Evolutionary conservation across 148 eudicot genomes (phyloP).

Genomic region (Vaccinium macrocarpon): DNA sequence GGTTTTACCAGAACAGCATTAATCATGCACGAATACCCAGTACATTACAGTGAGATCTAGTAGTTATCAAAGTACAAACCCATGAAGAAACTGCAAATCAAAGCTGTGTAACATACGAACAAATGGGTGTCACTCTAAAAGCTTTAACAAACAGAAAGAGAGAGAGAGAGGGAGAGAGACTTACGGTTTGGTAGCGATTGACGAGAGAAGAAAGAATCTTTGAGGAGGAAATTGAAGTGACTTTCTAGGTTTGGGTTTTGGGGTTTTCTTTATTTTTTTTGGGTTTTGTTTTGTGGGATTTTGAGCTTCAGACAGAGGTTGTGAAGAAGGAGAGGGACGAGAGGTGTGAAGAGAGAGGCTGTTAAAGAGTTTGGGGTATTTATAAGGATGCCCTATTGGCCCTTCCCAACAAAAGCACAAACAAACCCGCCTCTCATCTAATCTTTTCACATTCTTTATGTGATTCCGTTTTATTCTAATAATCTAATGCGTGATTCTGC

Average conservation of each 20-base stretch:
- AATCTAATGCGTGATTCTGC: too few species aligned
- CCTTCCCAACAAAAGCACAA: background rate
- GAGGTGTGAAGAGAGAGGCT: background rate
- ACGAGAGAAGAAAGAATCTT: background rate
- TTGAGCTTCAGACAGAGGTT: background rate
- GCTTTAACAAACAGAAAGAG: background rate
- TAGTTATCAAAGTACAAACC: background rate
- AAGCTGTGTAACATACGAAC: background rate
- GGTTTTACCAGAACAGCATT: background rate
- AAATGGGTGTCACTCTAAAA: background rate
- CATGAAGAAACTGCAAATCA: background rate
- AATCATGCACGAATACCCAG: background rate
- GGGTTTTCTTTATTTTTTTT: background rate
- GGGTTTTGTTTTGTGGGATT: background rate
- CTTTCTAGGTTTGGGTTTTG: background rate
- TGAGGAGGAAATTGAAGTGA: background rate
- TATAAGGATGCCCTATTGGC: background rate
- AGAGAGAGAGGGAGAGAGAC: background rate
- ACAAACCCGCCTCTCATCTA: background rate
- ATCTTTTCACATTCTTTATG: too few species aligned
- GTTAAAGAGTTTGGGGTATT: background rate
- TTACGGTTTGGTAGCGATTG: background rate
- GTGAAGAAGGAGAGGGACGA: background rate
- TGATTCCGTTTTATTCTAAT: background rate
- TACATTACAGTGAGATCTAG: background rate